Evolutionary conservation across 768 basidiomycete genomes (phyloP), one percentile per base, ranked within the genome.

Genomic region (Dioszegia crocea): DNA sequence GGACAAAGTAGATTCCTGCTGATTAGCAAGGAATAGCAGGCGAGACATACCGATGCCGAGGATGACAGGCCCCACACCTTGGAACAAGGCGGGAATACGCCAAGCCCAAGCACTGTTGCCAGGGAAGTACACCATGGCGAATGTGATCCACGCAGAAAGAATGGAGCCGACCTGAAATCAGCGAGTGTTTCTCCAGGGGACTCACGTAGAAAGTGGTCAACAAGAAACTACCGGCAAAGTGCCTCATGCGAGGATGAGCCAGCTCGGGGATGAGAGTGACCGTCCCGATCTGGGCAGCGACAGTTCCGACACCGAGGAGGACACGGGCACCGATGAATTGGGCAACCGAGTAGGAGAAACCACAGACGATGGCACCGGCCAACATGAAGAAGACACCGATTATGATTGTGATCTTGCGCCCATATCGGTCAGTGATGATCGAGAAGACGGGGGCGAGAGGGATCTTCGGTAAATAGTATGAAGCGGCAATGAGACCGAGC

Each of bases 241-340:
- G 46, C 6, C 55, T 41, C 17, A 57, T 31, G 9, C 55, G 43
- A 23, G 55, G 55, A 21, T 57, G 55, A 14, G 55, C 55, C 10
- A 57, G 30, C 38, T 57, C 55, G 11, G 43, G 55, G 10, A 57
- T 44, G 24, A 45, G 40, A 29, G 43, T 55, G 29, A 45, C 53
- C 2, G 40, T 45, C 3, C 23, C 53, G 43, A 55, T 55, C 5
- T 45, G 88, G 11, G 89, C 88, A 51, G 88, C 84, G 67, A 84
- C 86, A 23, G 84, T 84, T 16, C 67, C 67, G 3, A 60, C 51
- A 49, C 67, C 67, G 2, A 68, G 48, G 16, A 68, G 47, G 19
- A 65, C 56, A 19, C 67, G 61, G 39, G 64, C 55, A 12, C 62
- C 66, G 14, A 67, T 53, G 49, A 63, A 60, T 39, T 61, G 59